Base-by-base conservation (phyloP, 768 basidiomycete genomes). In the Exidia glandulosa region DNA sequence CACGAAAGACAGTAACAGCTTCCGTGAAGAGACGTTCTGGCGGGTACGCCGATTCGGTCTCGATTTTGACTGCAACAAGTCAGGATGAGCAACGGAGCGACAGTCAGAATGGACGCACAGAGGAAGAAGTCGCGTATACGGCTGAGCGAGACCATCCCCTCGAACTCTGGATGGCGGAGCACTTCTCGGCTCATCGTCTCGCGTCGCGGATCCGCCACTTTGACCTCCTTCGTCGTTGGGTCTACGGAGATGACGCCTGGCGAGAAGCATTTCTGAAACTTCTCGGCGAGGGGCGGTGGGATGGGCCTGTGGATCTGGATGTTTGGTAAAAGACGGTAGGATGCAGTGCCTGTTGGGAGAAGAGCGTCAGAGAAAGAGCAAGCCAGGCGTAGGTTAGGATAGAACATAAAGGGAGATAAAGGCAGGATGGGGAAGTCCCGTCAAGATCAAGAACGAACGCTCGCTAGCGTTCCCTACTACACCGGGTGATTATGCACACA, bases 101-200 rank as follows among this genome's bases (percentile, higher is more conserved):
- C 16, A 48, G 57, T 16, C 30, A 12, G 47, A 56, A 58, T 2
- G 33, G 37, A 76, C 90, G 66, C 66, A 94, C 95, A 97, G 59
- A 97, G 79, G 73, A 96, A 97, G 74, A 86, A 88, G 76, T 97
- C 94, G 57, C 92, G 78, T 52, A 96, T 85, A 7, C 96, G 81
- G 59, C 85, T 84, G 57, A 99, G 77, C 70, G 90, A 81, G 3
- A 95, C 93, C 56, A 78, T 82, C 45, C 83, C 90, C 36, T 83
- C 80, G 63, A 98, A 96, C 70, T 98, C 94, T 0, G 87, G 85
- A 71, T 97, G 88, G 63, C 95, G 81, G 48, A 96, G 77, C 2
- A 94, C 94, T 73, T 98, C 94, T 50, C 96, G 79, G 63, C 85
- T 91, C 68, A 99, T 90, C 2, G 85, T 88, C 68, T 99, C 96